A percentile compares a stretch with the other conserved stretches of the same genome.
These are phyloP conservation scores for Colletotrichum simmondsii DNA, from an alignment of 2,329 filamentous ascomycete species.

Conservation along the genomic window DNA sequence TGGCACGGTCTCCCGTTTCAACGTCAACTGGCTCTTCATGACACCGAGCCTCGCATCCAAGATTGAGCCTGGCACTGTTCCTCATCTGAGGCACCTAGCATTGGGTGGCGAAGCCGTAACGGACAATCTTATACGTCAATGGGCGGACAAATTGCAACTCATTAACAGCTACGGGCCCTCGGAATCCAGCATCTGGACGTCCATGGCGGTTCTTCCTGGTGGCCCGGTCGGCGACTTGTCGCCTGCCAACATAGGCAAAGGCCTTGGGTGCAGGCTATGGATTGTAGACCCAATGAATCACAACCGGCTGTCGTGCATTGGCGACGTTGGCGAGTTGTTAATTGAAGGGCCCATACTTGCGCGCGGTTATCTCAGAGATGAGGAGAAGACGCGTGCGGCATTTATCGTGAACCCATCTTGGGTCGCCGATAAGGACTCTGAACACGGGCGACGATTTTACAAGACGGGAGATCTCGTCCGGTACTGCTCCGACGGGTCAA, in stretches of 20 bases:
- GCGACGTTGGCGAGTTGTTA: slow-evolving; percentile 6
- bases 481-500: slow-evolving; percentile 62
- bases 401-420: slow-evolving; percentile 68
- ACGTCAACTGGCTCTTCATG: background rate
- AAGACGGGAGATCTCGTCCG: slow-evolving; percentile 41
- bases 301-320: background rate
- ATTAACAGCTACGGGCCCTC: too few relatives aligned
- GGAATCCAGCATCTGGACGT: too few relatives aligned
- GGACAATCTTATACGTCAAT: too few relatives aligned
- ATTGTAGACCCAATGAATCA: slow-evolving; percentile 37
- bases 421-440: slow-evolving; percentile 48
- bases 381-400: slow-evolving; percentile 45
- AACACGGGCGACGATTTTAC: slow-evolving; percentile 58
- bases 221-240: too few relatives aligned
- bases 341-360: background rate
- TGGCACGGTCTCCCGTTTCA: slow-evolving; percentile 44
- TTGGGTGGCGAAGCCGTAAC: too few relatives aligned
- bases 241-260: slow-evolving; percentile 39
- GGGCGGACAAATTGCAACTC: too few relatives aligned
- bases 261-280: slow-evolving; percentile 33
- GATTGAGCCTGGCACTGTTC: too few relatives aligned
- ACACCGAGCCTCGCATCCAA: too few relatives aligned
- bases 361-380: slow-evolving; percentile 38
- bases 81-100: too few relatives aligned
- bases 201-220: too few relatives aligned